Evolutionary conservation across 2,329 filamentous ascomycete genomes (phyloP), one percentile per base, ranked within the genome.

Genomic region (Aspergillus pseudotamarii): DNA sequence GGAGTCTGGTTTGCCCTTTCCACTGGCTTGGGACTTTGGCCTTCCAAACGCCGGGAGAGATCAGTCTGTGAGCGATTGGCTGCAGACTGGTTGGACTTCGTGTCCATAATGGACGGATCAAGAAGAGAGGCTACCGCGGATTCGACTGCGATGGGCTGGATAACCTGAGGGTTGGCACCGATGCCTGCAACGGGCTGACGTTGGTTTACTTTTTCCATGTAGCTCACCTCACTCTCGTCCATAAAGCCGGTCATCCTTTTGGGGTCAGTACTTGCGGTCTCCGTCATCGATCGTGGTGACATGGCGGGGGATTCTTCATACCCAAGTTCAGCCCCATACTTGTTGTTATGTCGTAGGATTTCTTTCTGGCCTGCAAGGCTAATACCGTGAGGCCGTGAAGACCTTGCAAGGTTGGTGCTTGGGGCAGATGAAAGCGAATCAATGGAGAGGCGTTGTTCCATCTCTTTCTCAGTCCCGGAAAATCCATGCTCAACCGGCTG

Each of bases 121-220:
- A 95, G 90, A 8, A 98, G 82, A 19, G 94, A 97, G 9, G 94
- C 94, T 12, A 98, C 94, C 11, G 91, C 91, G 16, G 94, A 97
- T 77, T 97, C 94, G 0, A 96, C 89, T 2, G 86, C 92, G 38
- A 88, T 74, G 2, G 87, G 89, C 69, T 93, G 88, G 3, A 96
- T 85, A 72, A 93, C 90, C 68, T 92, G 85, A 2, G 93, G 90
- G 69, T 92, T 96, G 12, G 89, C 88, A 48, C 85, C 91, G 54
- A 86, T 86, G 30, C 86, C 90, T 23, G 86, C 87, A 30, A 97
- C 88, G 61, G 91, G 87, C 69, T 92, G 91, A 36, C 88, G 89
- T 26, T 88, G 84, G 36, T 86, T 82, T 51, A 87, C 80, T 54
- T 83, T 86, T 58, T 88, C 88, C 28, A 89, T 73, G 68, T 89